Base-by-base conservation (phyloP, 192 early-diverging fungal species). In the Backusella tuberculispora region DNA sequence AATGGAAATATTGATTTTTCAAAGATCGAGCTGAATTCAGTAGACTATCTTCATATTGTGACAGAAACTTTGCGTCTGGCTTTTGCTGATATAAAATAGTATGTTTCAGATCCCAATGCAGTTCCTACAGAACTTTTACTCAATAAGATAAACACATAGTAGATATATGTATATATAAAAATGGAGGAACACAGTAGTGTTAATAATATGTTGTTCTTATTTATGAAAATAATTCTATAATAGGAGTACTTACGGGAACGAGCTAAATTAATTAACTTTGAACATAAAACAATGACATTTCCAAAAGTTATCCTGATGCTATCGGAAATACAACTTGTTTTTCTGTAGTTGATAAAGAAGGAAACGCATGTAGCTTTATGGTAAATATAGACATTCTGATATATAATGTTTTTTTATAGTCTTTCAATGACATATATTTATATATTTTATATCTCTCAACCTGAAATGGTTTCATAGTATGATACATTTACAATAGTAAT, bases 361-460 rank as follows among this genome's bases (percentile, higher is more conserved):
- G 94, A 46, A 94, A 94, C 72, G 94, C 94, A 5, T 94, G 92
- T 82, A 90, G 88, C 78, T 92, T 93, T 74, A 91, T 95, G 65
- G 84, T 85, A 83, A 76, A 75, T 75, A 13, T 45, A 2, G 9
- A 8, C 7, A 45, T 7, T 29, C 10, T 44, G 15, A 1, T 69
- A 21, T 10, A 12, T 56, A 21, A 21, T 8, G 4, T 24, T 56
- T 56, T 21, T 48, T n/a, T 6, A 6, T 21, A 19, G 7, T n/a
- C 19, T 21, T 24, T 4, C 10, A 21, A 21, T 4, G 19, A n/a
- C n/a, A n/a, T n/a, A n/a, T n/a, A n/a, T n/a, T n/a, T n/a, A n/a
- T n/a, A n/a, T n/a, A n/a, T n/a, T n/a, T n/a, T n/a, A n/a, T n/a
- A n/a, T n/a, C n/a, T n/a, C n/a, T n/a, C n/a, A n/a, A n/a, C n/a